These are phyloP conservation scores for Jatropha curcas DNA, from an alignment of 345 rosid genomes.

Conservation along the genomic window DNA sequence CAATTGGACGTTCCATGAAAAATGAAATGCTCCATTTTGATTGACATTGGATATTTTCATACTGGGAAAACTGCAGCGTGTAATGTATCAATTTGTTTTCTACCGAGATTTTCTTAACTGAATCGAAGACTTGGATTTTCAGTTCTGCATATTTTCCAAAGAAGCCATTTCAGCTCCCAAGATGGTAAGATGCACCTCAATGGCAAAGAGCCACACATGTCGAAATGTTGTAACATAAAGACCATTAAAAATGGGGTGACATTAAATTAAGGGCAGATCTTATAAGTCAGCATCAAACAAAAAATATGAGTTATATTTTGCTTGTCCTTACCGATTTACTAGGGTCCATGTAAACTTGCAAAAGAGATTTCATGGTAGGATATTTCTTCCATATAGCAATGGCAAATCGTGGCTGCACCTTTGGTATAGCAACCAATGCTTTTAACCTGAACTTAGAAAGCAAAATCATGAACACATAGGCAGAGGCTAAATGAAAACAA, in stretches of 20 bases:
- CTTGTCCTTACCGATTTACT: constrained; percentile 60
- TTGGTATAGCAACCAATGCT: constrained; percentile 87
- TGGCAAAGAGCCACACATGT: neutral
- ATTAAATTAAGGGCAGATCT: constrained; percentile 1
- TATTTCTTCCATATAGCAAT: constrained; percentile 83
- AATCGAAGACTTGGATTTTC: neutral
- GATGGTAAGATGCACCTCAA: neutral
- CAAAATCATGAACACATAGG: neutral
- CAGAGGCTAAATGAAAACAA: no score
- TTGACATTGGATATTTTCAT: neutral
- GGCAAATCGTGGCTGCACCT: constrained; percentile 93
- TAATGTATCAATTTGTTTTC: neutral
- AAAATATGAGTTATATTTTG: constrained; percentile 9
- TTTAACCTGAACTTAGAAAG: constrained; percentile 60
- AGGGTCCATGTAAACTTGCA: constrained; percentile 79
- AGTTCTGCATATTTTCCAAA: neutral
- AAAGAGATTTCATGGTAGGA: constrained; percentile 94
- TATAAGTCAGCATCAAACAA: neutral
- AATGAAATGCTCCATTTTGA: no score
- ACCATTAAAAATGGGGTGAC: neutral
- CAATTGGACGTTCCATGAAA: no score
- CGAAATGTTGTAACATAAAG: neutral
- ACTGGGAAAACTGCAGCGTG: no score
- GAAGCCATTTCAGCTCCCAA: constrained; percentile 4
- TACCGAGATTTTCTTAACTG: no score